These are phyloP conservation scores for Scortechinia acanthostroma DNA, from an alignment of 2,329 filamentous ascomycete genomes.

Conservation along the genomic window DNA sequence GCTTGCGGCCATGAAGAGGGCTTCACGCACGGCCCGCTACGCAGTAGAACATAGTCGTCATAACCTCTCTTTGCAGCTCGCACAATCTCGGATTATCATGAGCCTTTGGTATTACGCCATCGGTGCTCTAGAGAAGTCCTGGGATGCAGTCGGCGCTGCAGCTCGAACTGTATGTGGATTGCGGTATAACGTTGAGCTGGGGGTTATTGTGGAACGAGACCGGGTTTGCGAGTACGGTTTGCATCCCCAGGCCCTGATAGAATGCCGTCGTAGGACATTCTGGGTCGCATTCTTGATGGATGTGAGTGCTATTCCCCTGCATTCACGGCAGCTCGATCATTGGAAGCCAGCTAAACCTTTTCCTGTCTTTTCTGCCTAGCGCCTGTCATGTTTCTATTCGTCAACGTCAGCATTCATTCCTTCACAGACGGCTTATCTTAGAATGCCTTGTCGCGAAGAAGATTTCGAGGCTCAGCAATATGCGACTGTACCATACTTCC, in stretches of 20 bases:
- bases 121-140: conserved; percentile 36
- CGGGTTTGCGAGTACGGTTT: conserved; percentile 32
- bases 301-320: conserved; percentile 4
- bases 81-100: conserved; percentile 41
- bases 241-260: conserved; percentile 34
- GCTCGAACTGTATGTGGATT: conserved; percentile 37
- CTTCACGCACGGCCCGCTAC: conserved; percentile 36
- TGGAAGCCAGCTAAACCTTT: neutral
- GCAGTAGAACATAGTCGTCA: conserved; percentile 36
- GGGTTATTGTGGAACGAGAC: conserved; percentile 20
- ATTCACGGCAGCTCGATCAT: neutral
- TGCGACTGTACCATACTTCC: conserved; percentile 38
- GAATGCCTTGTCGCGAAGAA: conserved; percentile 41
- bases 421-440: conserved; percentile 40
- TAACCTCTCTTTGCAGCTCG: conserved; percentile 37
- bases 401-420: conserved; percentile 30
- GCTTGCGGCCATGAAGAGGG: conserved; percentile 29
- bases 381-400: conserved; percentile 35
- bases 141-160: conserved; percentile 40
- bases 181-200: conserved; percentile 41
- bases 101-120: conserved; percentile 41
- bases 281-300: conserved; percentile 49
- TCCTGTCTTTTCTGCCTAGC: conserved; percentile 7
- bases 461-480: conserved; percentile 38
- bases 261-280: conserved; percentile 48